Base-by-base conservation (phyloP, 208 protist genomes). In the Crithidia acanthocephali region DNA sequence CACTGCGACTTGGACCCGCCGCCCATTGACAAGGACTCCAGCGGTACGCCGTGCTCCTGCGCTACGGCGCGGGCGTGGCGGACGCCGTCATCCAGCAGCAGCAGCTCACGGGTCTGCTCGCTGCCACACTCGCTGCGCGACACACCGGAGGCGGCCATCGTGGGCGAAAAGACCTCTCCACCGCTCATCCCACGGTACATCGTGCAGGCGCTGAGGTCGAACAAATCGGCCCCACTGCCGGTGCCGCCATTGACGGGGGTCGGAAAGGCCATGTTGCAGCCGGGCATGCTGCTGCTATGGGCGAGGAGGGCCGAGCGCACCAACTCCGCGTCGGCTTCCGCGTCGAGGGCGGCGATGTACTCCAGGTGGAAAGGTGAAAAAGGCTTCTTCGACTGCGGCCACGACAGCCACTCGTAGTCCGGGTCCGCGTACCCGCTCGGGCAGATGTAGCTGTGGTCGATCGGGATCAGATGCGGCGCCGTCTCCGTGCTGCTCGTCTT, bases 361-460 rank as follows among this genome's bases (percentile, higher is more conserved):
- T n/a, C 58, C 5, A 85, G 81, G 27, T 63, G 61, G 9, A 72
- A 63, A 20, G 40, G 25, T 5, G 83, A 83, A 60, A 95, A 92
- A 0, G 88, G 80, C 52, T 60, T 32, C 66, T 90, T 92, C 16
- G 88, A 62, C 64, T 95, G 91, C 35, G 86, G 84, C 87, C 88
- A 95, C 35, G 73, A 78, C 52, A 92, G 68, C 91, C 91, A 95
- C 81, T 95, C 91, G 68, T 85, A 93, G 67, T 94, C 85, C 20
- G 87, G 83, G 50, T 95, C 88, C 25, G 76, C 86, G 64, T 91
- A 90, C 76, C 83, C 75, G 40, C 79, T 74, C 6, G 91, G 91
- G 55, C 87, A 91, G 51, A 88, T 83, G 80, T 93, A 95, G 73
- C 85, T 91, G 83, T 95, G 91, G 72, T 95, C 91, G 55, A 95